A percentile compares a stretch with the other conserved stretches of the same genome.
Evolutionary conservation across 2,329 filamentous ascomycete genomes (phyloP).

Genomic region (Tolypocladium ovalisporum): DNA sequence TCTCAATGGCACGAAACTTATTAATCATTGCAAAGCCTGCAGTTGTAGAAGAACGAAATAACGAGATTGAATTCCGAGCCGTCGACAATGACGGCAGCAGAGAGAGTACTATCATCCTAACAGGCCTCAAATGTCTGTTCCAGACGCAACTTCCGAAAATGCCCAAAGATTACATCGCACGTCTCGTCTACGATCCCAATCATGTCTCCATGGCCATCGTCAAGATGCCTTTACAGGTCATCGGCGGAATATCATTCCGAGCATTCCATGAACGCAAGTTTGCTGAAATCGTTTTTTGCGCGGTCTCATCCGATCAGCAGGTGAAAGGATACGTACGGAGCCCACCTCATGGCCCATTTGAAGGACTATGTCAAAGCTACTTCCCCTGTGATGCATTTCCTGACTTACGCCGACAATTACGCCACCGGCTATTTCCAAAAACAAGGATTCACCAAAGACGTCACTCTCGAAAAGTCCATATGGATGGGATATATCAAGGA

Average conservation of each 20-base stretch:
- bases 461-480: slow-evolving; percentile 74
- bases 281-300: slow-evolving; percentile 97
- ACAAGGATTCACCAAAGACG: slow-evolving; percentile 97
- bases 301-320: slow-evolving; percentile 93
- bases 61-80: slow-evolving; percentile 92
- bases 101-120: slow-evolving; percentile 87
- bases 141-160: slow-evolving; percentile 98
- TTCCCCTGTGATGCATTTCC: slow-evolving; percentile 93
- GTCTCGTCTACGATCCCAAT: slow-evolving; percentile 91
- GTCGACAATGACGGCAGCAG: slow-evolving; percentile 90
- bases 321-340: slow-evolving; percentile 98
- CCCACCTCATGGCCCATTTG: slow-evolving; percentile 93
- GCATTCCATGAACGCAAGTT: slow-evolving; percentile 88
- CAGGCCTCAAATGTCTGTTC: slow-evolving; percentile 93
- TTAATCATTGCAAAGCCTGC: slow-evolving; percentile 47
- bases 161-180: slow-evolving; percentile 98
- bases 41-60: slow-evolving; percentile 84
- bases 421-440: slow-evolving; percentile 99
- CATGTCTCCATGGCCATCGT: slow-evolving; percentile 96
- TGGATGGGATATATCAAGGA: slow-evolving; percentile 99
- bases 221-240: slow-evolving; percentile 87
- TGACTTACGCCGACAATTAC: slow-evolving; percentile 98
- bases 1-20: neutral
- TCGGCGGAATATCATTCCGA: slow-evolving; percentile 92
- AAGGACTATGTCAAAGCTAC: slow-evolving; percentile 98